Evolutionary conservation across 331 rosid genomes (phyloP).

Genomic region (Dryas integrifolia): DNA sequence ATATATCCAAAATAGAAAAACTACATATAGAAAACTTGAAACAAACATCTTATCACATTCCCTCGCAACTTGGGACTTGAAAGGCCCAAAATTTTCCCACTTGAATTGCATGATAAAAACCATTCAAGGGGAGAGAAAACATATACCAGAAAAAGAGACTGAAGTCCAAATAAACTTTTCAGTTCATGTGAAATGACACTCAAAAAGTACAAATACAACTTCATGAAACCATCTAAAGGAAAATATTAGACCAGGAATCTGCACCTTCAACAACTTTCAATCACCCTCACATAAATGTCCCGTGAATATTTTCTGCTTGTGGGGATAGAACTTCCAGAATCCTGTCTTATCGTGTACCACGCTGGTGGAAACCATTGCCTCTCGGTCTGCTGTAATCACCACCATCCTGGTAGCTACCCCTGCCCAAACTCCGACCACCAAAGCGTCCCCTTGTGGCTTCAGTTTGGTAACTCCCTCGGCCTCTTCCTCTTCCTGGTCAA

Average conservation of each 20-base stretch:
- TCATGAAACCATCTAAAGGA: constrained; percentile 31
- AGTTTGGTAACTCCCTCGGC: constrained; percentile 62
- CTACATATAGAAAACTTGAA: constrained; percentile 14
- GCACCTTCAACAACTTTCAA: constrained; percentile 29
- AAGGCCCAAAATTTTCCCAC: constrained; percentile 60
- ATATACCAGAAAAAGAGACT: constrained; percentile 33
- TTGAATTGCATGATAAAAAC: constrained; percentile 62
- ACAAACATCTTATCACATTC: constrained; percentile 30
- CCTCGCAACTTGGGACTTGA: constrained; percentile 35
- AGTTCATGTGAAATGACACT: constrained; percentile 37
- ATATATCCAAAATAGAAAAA: constrained; percentile 14
- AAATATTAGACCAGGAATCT: constrained; percentile 26
- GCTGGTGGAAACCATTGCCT: constrained; percentile 71
- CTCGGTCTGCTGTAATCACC: constrained; percentile 64
- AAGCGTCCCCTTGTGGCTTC: constrained; percentile 86
- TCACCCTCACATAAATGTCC: constrained; percentile 27
- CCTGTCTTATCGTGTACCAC: constrained; percentile 57
- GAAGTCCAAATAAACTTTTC: constrained; percentile 28
- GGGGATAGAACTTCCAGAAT: constrained; percentile 19
- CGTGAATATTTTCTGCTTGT: neutral
- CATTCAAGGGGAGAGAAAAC: constrained; percentile 53
- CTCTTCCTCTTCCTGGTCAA: constrained; percentile 85
- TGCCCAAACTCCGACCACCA: constrained; percentile 63
- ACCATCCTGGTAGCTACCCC: constrained; percentile 65
- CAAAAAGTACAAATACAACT: constrained; percentile 27